Conservation (phyloP, 2,329 filamentous ascomycete species). For the Cytospora piceae region DNA sequence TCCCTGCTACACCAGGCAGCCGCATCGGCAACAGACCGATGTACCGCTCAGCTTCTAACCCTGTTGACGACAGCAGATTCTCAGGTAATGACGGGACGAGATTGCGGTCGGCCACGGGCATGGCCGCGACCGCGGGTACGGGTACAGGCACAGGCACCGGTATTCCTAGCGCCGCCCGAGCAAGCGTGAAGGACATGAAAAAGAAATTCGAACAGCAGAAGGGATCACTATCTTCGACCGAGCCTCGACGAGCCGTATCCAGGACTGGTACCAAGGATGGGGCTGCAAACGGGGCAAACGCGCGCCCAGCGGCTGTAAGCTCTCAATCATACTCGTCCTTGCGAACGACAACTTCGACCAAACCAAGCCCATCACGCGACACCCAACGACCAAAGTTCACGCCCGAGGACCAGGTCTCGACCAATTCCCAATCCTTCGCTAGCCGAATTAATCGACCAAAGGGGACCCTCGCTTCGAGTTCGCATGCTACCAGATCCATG, state of each 20-base stretch:
- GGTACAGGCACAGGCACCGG: constrained; percentile 43
- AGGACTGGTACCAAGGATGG: constrained; percentile 43
- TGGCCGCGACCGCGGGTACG: constrained; percentile 34
- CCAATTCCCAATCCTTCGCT: constrained; percentile 61
- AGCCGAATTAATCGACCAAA: constrained; percentile 61
- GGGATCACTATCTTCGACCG: constrained; percentile 35
- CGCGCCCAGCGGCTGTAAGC: constrained; percentile 40
- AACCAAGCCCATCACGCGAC: constrained; percentile 39
- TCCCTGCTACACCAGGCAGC: constrained; percentile 44
- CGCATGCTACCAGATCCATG: constrained; percentile 49
- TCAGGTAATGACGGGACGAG: constrained; percentile 37
- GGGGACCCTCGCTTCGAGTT: constrained; percentile 40
- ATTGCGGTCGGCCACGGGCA: constrained; percentile 41
- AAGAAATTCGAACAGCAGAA: constrained; percentile 74
- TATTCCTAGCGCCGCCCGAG: constrained; percentile 44
- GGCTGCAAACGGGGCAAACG: constrained; percentile 37
- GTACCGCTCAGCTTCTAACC: constrained; percentile 60
- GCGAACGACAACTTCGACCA: constrained; percentile 42
- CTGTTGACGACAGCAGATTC: constrained; percentile 52
- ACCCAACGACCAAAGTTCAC: constrained; percentile 53
- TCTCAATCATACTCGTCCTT: constrained; percentile 47
- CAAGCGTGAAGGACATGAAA: constrained; percentile 81
- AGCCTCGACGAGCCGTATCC: constrained; percentile 40
- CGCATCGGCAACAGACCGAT: constrained; percentile 48
- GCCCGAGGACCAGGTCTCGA: constrained; percentile 55